Evolutionary conservation across 495 filamentous ascomycete species (phyloP).

Genomic region (Xylaria bambusicola): DNA sequence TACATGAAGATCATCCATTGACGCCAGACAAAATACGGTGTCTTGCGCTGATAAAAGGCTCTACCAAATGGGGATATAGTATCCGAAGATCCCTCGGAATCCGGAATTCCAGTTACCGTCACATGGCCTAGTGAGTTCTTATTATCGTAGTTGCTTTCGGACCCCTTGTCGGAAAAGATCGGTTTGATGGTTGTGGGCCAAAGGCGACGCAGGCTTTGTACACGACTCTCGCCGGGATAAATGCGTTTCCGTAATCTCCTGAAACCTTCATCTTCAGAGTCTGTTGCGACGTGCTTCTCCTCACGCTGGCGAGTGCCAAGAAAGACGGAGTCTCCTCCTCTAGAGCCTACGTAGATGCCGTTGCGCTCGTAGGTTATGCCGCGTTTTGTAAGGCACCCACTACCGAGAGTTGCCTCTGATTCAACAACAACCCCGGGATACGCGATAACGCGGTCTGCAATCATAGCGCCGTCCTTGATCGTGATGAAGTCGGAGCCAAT

Average conservation of each 20-base stretch:
- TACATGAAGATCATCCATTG: slow-evolving; percentile 43
- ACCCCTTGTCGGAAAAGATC: not conserved
- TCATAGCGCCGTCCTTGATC: slow-evolving; percentile 46
- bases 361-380: slow-evolving; percentile 38
- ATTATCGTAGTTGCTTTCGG: not conserved
- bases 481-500: slow-evolving; percentile 41
- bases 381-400: slow-evolving; percentile 44
- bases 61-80: slow-evolving; percentile 41
- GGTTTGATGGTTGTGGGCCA: not conserved
- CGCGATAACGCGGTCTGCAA: slow-evolving; percentile 46
- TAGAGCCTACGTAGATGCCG: slow-evolving; percentile 49
- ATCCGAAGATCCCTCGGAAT: not conserved
- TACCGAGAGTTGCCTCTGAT: slow-evolving; percentile 42
- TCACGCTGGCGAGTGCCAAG: slow-evolving; percentile 20
- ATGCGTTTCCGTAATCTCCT: not conserved
- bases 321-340: slow-evolving; percentile 43
- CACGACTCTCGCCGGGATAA: not conserved
- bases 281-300: not conserved
- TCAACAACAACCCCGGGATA: slow-evolving; percentile 44
- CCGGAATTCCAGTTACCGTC: not conserved
- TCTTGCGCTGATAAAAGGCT: slow-evolving; percentile 44
- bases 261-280: not conserved
- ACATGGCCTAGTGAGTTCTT: not conserved
- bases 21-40: slow-evolving; percentile 43
- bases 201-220: not conserved